Percentiles rank a stretch among this genome's conserved stretches.
Conservation (phyloP, 2,329 filamentous ascomycete species). For the Xylariaceae sp. region DNA sequence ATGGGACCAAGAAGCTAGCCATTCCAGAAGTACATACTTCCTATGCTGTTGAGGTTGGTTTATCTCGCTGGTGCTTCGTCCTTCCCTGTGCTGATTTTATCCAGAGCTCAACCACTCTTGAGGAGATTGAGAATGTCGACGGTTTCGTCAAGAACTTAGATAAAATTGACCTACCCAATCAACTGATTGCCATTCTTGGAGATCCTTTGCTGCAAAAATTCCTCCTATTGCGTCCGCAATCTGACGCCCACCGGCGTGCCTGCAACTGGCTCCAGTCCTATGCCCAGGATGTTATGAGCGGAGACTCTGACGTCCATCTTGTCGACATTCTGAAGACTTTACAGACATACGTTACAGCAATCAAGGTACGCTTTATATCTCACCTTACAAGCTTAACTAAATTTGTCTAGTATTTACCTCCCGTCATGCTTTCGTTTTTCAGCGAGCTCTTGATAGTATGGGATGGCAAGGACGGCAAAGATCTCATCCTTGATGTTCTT, state of each 20-base stretch:
- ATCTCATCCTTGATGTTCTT: conserved; percentile 55
- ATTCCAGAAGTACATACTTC: conserved; percentile 71
- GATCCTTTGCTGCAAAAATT: conserved; percentile 79
- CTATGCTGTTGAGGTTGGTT: conserved; percentile 61
- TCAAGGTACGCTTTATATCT: conserved; percentile 43
- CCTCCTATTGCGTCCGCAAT: conserved; percentile 58
- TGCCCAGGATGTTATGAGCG: conserved; percentile 52
- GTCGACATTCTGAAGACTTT: conserved; percentile 54
- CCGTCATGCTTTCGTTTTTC: conserved; percentile 48
- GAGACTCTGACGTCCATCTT: conserved; percentile 47
- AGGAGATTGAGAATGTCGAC: conserved; percentile 71
- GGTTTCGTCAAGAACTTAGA: conserved; percentile 71
- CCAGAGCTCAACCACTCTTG: conserved; percentile 62
- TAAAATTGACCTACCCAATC: conserved; percentile 75
- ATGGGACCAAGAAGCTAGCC: conserved; percentile 45
- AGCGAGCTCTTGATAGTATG: conserved; percentile 53
- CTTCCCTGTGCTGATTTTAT: conserved; percentile 26
- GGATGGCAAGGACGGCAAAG: conserved; percentile 55
- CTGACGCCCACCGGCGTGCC: conserved; percentile 48
- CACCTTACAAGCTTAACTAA: conserved; percentile 8
- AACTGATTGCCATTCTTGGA: conserved; percentile 71
- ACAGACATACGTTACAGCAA: conserved; percentile 51
- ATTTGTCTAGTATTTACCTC: conserved; percentile 38
- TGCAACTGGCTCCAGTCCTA: conserved; percentile 57
- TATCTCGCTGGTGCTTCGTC: background rate